Conservation (phyloP, 2,329 filamentous ascomycete genomes). For the Tolypocladium album region DNA sequence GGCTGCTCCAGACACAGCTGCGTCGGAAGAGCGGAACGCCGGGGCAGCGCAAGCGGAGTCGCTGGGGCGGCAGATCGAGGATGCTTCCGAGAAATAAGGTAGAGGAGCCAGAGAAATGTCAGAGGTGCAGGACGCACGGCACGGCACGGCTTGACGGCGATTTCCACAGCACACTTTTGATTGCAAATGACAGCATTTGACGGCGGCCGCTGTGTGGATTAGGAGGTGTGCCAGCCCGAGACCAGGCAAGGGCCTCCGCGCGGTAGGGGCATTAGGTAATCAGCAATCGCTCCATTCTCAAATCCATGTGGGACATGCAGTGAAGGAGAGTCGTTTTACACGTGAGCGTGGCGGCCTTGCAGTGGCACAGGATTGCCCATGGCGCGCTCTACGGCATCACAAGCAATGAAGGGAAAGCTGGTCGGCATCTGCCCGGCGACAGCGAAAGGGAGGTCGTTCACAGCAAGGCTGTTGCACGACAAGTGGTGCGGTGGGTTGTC, state of each 20-base stretch:
- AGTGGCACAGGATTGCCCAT: not conserved
- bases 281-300: slow-evolving; percentile 3
- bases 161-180: slow-evolving; percentile 2
- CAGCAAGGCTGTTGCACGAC: not conserved
- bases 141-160: not conserved
- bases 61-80: not conserved
- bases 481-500: not conserved
- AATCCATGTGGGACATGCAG: not conserved
- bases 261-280: slow-evolving; percentile 12
- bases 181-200: slow-evolving; percentile 20
- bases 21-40: not conserved
- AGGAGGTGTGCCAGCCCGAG: slow-evolving; percentile 12
- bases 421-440: not conserved
- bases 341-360: not conserved
- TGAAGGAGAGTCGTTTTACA: not conserved
- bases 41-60: not conserved
- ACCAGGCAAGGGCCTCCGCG: slow-evolving; percentile 10
- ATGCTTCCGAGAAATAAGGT: not conserved
- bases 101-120: not conserved
- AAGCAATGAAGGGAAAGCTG: not conserved
- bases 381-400: not conserved
- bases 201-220: slow-evolving; percentile 15
- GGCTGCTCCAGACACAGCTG: not conserved
- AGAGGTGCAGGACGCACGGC: not conserved
- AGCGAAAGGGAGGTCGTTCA: not conserved